Base-by-base conservation (phyloP, 345 rosid species). In the Bretschneidera sinensis region DNA sequence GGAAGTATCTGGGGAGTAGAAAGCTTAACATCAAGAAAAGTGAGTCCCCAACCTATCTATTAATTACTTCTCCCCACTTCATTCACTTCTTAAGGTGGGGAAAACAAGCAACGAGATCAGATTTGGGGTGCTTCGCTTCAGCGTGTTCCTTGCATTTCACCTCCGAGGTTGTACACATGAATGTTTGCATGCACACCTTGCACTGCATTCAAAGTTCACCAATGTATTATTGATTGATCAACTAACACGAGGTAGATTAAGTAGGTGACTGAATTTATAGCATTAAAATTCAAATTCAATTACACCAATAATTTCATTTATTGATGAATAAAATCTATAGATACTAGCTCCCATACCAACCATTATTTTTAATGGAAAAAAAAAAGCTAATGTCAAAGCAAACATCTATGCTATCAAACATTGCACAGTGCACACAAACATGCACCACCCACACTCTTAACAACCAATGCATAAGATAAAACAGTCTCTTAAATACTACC, bases 161-260 rank as follows among this genome's bases (percentile, higher is more conserved):
- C 75, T 82, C 87, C 3, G 85, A 72, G 14, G 87, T 85, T 23
- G 91, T 82, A 64, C 87, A 80, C 24, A 80, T 82, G 70, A 85
- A 82, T 20, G 87, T 80, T 69, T 85, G 91, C 83, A 85, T 85
- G 70, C 87, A 85, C 59, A 78, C 77, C 74, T 82, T 79, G 77
- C 87, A 85, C 83, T 85, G 83, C 75, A 74, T 24, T 48, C 24
- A 10, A 59, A 66, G 21, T 28, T n/a, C 22, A 56, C 1, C 18
- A 35, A 35, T 1, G 45, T 16, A 28, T 24, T 11, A 24, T 24
- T 33, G 33, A 24, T 58, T 14, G 24, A 24, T 21, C 50, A 50
- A 28, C 48, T 54, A 19, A 31, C 14, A 57, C 35, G 9, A 9
- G 35, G 6, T 4, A 4, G 9, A 31, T 9, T 9, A 31, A n/a